phyloP scores from a whole-genome alignment of 306 rosid species.

The Inga leiocalycina region DNA sequence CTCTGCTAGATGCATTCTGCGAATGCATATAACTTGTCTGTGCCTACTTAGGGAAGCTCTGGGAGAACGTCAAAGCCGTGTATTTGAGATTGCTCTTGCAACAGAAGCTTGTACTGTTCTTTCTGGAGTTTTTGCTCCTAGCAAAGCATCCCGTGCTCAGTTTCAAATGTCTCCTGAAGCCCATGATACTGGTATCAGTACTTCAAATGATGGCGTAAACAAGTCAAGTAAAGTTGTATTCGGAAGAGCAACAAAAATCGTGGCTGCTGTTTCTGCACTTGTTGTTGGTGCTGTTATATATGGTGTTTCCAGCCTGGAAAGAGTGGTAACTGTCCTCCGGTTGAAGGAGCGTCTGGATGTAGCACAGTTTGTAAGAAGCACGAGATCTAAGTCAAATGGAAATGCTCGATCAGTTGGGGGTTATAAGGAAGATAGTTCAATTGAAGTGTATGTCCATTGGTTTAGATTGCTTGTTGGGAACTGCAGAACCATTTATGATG shows the following conservation, averaged over 20 bases:
- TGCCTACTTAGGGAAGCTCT: slow-evolving; percentile 95
- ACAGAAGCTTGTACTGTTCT: slow-evolving; percentile 83
- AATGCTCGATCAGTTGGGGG: slow-evolving; percentile 74
- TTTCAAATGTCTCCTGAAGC: slow-evolving; percentile 78
- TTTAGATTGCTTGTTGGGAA: slow-evolving; percentile 94
- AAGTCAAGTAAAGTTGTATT: slow-evolving; percentile 48
- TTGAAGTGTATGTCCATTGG: slow-evolving; percentile 90
- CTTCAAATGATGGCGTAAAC: slow-evolving; percentile 46
- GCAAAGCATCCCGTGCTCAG: slow-evolving; percentile 83
- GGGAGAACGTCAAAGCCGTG: slow-evolving; percentile 97
- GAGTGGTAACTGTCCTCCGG: slow-evolving; percentile 82
- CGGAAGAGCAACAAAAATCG: slow-evolving; percentile 70
- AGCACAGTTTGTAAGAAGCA: slow-evolving; percentile 72
- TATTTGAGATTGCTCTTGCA: slow-evolving; percentile 95
- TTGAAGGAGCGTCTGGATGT: slow-evolving; percentile 90
- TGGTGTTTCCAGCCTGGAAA: slow-evolving; percentile 89
- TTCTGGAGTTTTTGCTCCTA: slow-evolving; percentile 72
- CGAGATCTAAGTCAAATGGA: slow-evolving; percentile 89
- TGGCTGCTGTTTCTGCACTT: slow-evolving; percentile 92
- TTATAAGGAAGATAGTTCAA: slow-evolving; percentile 62
- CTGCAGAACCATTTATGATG: slow-evolving; percentile 78
- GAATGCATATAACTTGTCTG: slow-evolving; percentile 75
- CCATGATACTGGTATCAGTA: slow-evolving; percentile 56
- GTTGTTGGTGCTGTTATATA: slow-evolving; percentile 75
- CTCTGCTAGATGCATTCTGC: slow-evolving; percentile 69